Evolutionary conservation across 208 protist genomes (phyloP), one percentile per base, ranked within the genome.

Genomic region (Leishmania guyanensis): DNA sequence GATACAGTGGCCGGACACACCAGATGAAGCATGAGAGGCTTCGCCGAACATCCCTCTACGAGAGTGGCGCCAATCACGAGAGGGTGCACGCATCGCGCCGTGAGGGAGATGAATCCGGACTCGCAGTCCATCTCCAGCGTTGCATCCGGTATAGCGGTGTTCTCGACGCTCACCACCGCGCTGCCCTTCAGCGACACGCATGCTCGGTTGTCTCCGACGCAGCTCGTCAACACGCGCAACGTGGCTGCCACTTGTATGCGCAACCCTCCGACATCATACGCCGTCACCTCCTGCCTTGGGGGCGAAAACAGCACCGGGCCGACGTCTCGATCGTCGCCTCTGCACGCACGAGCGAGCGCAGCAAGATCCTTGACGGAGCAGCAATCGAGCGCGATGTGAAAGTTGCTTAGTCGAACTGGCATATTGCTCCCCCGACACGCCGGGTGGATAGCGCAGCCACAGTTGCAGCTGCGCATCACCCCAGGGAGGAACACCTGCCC

Each of bases 91-190:
- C 82, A 86, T 29, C 65, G 77, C 12, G 78, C 78, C 17, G 75
- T 62, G 0, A 82, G 54, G 12, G 78, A 64, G 9, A 82, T 66
- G 5, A 75, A 26, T 16, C n/a, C 53, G 0, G 54, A 8, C 16
- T 10, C 64, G 17, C 65, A 70, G 66, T 79, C 62, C 48, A 82
- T 60, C 64, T 82, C 74, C 5, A 86, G 77, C 33, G 60, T 53
- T 12, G 78, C 82, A 22, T 76, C 74, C 22, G 80, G 78, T 17
- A 86, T 51, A 26, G 79, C 82, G 36, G 62, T 74, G 66, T 86
- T 86, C 51, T 86, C 82, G 5, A 86, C 6, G 58, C 36, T 70
- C 20, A 86, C 66, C 10, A 86, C 33, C 3, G 72, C 82, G 10
- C 39, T 71, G 10, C 82, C 82, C 26, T 65, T 60, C 22, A 86